phyloP scores from a whole-genome alignment of 805 yeast species.

The Candida saitoana region DNA sequence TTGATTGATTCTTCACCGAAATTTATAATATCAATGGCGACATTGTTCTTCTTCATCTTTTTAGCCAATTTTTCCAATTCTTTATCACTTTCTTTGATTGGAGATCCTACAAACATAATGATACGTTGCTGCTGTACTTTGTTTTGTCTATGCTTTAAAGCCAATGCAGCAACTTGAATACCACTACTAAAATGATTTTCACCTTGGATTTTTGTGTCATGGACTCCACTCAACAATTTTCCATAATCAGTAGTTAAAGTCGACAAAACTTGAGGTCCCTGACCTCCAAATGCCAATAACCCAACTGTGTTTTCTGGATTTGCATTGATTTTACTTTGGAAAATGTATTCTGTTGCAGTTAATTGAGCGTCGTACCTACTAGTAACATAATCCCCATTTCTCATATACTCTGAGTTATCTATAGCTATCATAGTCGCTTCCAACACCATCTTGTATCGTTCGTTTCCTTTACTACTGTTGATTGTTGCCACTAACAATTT shows the following conservation, averaged over 20 bases:
- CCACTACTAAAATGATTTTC: conserved; percentile 68
- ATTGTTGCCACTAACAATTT: conserved; percentile 8
- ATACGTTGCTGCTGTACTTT: conserved; percentile 89
- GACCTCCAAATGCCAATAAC: conserved; percentile 80
- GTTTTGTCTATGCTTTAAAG: conserved; percentile 93
- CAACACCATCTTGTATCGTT: conserved; percentile 61
- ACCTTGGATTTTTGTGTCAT: conserved; percentile 72
- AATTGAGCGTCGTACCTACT: conserved; percentile 89
- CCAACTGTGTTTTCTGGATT: conserved; percentile 97
- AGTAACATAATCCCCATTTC: conserved; percentile 91
- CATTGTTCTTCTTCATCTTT: conserved; percentile 86
- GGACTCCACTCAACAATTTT: conserved; percentile 76
- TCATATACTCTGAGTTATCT: conserved; percentile 93
- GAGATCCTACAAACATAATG: conserved; percentile 84
- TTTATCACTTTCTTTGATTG: conserved; percentile 62
- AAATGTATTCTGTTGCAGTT: conserved; percentile 82
- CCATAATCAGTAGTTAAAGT: conserved; percentile 88
- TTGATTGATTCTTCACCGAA: conserved; percentile 86
- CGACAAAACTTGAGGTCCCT: conserved; percentile 78
- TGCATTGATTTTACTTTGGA: conserved; percentile 77
- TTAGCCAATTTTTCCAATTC: conserved; percentile 83
- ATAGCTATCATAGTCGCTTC: conserved; percentile 95
- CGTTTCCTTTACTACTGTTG: not conserved
- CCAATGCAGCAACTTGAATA: conserved; percentile 85
- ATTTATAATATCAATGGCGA: conserved; percentile 84